These are phyloP conservation scores for Chlorella sp. DNA, from an alignment of 139 green algal genomes.

Conservation along the genomic window DNA sequence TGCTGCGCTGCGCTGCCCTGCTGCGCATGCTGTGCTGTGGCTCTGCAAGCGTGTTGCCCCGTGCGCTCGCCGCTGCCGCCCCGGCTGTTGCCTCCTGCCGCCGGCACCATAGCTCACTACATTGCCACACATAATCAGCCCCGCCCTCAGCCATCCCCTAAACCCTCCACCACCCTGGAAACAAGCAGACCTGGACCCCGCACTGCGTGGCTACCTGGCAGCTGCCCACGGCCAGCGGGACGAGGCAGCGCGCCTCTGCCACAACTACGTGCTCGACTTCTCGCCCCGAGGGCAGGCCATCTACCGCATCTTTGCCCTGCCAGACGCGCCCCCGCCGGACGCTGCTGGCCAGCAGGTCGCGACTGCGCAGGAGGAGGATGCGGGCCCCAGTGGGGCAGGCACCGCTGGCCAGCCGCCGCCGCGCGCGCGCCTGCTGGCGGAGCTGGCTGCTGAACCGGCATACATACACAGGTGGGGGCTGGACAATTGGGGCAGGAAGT, in stretches of 20 bases:
- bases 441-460: not conserved
- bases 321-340: slow-evolving; percentile 23
- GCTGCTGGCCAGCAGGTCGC: not conserved
- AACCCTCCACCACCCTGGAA: no score
- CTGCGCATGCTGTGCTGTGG: not conserved
- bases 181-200: no score
- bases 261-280: slow-evolving; percentile 21
- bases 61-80: not conserved
- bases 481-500: no score
- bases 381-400: no score
- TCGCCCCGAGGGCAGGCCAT: not conserved
- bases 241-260: not conserved
- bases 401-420: no score
- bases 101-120: no score
- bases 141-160: no score
- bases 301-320: slow-evolving; percentile 38
- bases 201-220: slow-evolving; percentile 14
- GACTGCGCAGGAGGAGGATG: no score
- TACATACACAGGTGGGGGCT: slow-evolving; percentile 40
- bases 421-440: slow-evolving; percentile 30
- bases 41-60: not conserved
- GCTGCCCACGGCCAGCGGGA: slow-evolving; percentile 25
- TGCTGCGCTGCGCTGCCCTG: not conserved
- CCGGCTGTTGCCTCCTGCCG: not conserved
- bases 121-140: no score